Base-by-base conservation (phyloP, 805 yeast species). In the Komagataella populi region DNA sequence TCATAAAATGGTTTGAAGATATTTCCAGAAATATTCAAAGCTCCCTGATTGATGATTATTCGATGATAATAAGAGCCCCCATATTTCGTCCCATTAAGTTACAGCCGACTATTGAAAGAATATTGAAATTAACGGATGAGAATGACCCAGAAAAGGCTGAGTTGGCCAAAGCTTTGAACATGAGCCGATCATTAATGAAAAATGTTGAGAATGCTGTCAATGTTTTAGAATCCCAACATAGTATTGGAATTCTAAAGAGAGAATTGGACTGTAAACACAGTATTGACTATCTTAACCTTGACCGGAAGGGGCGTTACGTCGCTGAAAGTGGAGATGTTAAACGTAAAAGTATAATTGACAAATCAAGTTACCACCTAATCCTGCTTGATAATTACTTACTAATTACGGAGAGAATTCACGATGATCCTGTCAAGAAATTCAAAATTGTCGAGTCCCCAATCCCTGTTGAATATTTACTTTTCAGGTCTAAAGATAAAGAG, bases 321-420 rank as follows among this genome's bases (percentile, higher is more conserved):
- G 36, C 22, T 6, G 30, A 36, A n/a, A 39, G 23, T 10, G 23
- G 20, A 10, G 44, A 36, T n/a, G 30, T 46, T 23, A 30, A 22
- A 17, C 50, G 50, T 7, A 43, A 36, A 17, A 24, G 30, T 12
- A 36, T 30, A 2, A 36, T 81, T 30, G 83, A 81, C 45, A 72
- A 84, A 45, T 66, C 70, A 6, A 68, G 73, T 0, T 65, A 70
- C 1, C 71, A 77, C 55, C 58, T 84, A 22, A 77, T 86, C 17
- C 65, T 87, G 24, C 65, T 87, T 50, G 95, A 87, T 60, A 85
- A 87, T 59, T 85, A 73, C 57, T 64, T 87, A 47, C 60, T 87
- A 36, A 73, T 87, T 17, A 36, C 87, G 1, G 83, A 87, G 45
- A 72, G 71, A 48, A 63, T 75, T 2, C 69, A 70, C 6, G 75